Conservation (phyloP, 768 basidiomycete species). For the Pisolithus albus region DNA sequence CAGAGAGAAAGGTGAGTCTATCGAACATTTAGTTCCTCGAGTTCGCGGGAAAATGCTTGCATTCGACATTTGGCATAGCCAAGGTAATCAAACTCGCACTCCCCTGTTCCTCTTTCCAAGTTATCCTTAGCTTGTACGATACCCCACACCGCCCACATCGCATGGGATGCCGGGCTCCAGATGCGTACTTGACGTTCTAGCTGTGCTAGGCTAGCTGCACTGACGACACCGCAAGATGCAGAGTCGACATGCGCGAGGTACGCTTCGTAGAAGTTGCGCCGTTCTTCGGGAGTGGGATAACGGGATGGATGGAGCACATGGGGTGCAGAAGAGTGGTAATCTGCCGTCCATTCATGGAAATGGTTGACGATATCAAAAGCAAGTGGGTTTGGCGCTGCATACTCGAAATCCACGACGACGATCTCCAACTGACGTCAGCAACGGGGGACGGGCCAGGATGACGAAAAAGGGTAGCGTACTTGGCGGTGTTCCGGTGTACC, state of each 20-base stretch:
- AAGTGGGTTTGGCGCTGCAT: conserved; percentile 86
- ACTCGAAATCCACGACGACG: conserved; percentile 97
- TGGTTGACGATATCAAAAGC: conserved; percentile 96
- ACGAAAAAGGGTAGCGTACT: conserved; percentile 35
- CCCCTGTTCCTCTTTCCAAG: conserved; percentile 47
- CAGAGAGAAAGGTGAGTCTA: neutral
- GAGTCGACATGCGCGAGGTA: conserved; percentile 57
- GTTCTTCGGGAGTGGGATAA: conserved; percentile 70
- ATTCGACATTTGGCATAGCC: conserved; percentile 69
- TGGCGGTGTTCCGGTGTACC: conserved; percentile 69
- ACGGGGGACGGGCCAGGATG: neutral
- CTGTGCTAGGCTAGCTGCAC: conserved; percentile 42
- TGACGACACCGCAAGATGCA: conserved; percentile 12
- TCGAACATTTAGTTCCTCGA: conserved; percentile 39
- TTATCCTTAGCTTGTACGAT: conserved; percentile 83
- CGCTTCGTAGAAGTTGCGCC: conserved; percentile 76
- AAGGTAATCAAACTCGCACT: conserved; percentile 87
- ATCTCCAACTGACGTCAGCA: conserved; percentile 45
- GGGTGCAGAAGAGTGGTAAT: conserved; percentile 71
- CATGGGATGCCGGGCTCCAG: conserved; percentile 90
- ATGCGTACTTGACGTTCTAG: conserved; percentile 74
- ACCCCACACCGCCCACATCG: conserved; percentile 93
- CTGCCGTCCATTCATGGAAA: conserved; percentile 94
- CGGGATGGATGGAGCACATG: conserved; percentile 54
- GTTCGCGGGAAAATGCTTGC: conserved; percentile 52